A percentile compares a stretch with the other conserved stretches of the same genome.
phyloP scores from a whole-genome alignment of 1,284 basidiomycete genomes.

The Schizophyllum commune region DNA sequence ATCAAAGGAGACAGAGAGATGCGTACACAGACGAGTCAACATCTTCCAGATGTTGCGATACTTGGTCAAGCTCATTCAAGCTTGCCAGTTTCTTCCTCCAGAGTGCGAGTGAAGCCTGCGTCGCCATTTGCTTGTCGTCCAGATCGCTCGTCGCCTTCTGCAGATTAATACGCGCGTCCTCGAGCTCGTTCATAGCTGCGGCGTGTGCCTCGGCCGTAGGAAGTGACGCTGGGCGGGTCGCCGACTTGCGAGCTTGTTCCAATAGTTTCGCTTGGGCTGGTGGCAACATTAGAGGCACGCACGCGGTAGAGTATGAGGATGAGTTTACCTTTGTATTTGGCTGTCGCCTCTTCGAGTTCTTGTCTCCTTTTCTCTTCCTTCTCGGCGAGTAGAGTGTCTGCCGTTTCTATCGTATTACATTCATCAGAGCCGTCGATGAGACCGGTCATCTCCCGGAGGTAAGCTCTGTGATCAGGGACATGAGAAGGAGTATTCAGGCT shows the following conservation, averaged over 20 bases:
- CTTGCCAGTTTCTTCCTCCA: conserved; percentile 53
- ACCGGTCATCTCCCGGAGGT: background rate
- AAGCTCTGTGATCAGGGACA: background rate
- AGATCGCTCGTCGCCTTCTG: conserved; percentile 65
- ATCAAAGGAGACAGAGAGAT: conserved; percentile 3
- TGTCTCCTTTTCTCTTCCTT: background rate
- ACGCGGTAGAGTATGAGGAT: background rate
- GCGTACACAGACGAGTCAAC: conserved; percentile 63
- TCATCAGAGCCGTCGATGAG: background rate
- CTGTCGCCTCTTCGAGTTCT: background rate
- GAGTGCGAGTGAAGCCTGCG: conserved; percentile 57
- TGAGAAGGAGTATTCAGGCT: too few species aligned
- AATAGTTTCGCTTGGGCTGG: conserved; percentile 57
- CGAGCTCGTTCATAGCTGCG: conserved; percentile 54
- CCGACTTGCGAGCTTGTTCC: conserved; percentile 63
- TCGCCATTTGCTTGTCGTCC: conserved; percentile 57
- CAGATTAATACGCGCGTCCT: conserved; percentile 52
- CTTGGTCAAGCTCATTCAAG: conserved; percentile 63
- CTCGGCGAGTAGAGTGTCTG: background rate
- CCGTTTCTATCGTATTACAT: background rate
- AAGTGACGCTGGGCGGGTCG: conserved; percentile 58
- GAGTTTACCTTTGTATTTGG: background rate
- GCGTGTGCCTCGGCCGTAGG: conserved; percentile 60
- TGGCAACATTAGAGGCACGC: background rate
- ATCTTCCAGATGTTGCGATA: conserved; percentile 56